These are phyloP conservation scores for Oxytropis ochrocephala DNA, from an alignment of 306 rosid genomes.

Conservation along the genomic window DNA sequence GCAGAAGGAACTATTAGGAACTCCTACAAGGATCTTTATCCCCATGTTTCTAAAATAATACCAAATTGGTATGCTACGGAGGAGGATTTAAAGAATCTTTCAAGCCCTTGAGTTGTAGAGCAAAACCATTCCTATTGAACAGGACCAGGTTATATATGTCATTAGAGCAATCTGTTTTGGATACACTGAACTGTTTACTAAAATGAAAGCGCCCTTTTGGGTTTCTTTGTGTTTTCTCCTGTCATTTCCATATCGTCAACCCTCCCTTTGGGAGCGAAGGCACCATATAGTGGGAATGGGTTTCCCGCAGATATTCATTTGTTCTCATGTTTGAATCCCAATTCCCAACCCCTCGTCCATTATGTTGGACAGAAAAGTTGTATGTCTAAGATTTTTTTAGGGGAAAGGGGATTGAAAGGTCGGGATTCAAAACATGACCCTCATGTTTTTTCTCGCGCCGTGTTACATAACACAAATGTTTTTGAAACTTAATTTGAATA, in stretches of 20 bases:
- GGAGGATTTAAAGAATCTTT: constrained; percentile 83
- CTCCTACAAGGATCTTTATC: constrained; percentile 86
- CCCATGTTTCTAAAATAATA: constrained; percentile 85
- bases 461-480: too few species aligned
- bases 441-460: too few species aligned
- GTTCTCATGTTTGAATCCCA: too few species aligned
- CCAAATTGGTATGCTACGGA: constrained; percentile 91
- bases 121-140: constrained; percentile 1
- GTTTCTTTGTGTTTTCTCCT: background rate
- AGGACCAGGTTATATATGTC: constrained; percentile 5
- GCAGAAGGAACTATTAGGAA: constrained; percentile 97
- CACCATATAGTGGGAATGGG: background rate
- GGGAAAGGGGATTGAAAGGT: too few species aligned
- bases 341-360: too few species aligned
- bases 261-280: constrained; percentile 16
- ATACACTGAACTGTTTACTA: constrained; percentile 21
- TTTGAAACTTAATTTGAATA: too few species aligned
- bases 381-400: too few species aligned
- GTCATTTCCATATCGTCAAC: constrained; percentile 3
- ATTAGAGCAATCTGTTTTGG: constrained; percentile 22
- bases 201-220: constrained; percentile 1
- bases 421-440: too few species aligned
- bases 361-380: too few species aligned
- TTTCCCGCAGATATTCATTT: too few species aligned
- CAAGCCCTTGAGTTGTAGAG: constrained; percentile 63